phyloP scores from a whole-genome alignment of 2,329 filamentous ascomycete species.

The Cadophora sp. region DNA sequence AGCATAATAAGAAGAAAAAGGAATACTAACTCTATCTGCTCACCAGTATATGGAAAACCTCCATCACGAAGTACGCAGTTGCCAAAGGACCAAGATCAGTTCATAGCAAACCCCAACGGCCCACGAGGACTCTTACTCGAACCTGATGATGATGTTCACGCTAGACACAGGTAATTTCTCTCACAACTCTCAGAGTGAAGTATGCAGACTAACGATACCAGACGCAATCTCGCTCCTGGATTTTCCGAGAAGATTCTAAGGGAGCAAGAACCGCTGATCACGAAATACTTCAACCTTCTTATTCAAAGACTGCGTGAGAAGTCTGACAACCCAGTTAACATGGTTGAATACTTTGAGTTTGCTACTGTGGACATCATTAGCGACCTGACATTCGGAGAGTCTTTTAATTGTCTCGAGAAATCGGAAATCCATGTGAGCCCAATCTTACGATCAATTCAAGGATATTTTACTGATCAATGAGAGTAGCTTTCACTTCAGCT shows the following conservation, averaged over 20 bases:
- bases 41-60: background rate
- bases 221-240: slow-evolving; percentile 40
- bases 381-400: slow-evolving; percentile 53
- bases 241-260: slow-evolving; percentile 45
- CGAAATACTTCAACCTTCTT: slow-evolving; percentile 49
- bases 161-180: background rate
- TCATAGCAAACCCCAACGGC: slow-evolving; percentile 1
- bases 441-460: background rate
- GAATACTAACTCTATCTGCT: background rate
- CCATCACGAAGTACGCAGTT: slow-evolving; percentile 15
- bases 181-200: background rate
- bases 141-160: slow-evolving; percentile 23
- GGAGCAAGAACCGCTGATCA: slow-evolving; percentile 48
- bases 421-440: background rate
- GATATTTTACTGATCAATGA: background rate
- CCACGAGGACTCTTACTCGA: slow-evolving; percentile 16
- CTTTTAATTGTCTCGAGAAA: slow-evolving; percentile 45
- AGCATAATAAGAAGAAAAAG: background rate
- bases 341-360: slow-evolving; percentile 47
- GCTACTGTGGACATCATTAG: slow-evolving; percentile 50
- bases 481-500: slow-evolving; percentile 8
- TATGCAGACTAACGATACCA: background rate
- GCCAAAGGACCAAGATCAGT: slow-evolving; percentile 15
- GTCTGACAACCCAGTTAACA: slow-evolving; percentile 35
- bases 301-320: slow-evolving; percentile 44